Evolutionary conservation across 2,329 filamentous ascomycete species (phyloP).

Genomic region (Venturia oleaginea): DNA sequence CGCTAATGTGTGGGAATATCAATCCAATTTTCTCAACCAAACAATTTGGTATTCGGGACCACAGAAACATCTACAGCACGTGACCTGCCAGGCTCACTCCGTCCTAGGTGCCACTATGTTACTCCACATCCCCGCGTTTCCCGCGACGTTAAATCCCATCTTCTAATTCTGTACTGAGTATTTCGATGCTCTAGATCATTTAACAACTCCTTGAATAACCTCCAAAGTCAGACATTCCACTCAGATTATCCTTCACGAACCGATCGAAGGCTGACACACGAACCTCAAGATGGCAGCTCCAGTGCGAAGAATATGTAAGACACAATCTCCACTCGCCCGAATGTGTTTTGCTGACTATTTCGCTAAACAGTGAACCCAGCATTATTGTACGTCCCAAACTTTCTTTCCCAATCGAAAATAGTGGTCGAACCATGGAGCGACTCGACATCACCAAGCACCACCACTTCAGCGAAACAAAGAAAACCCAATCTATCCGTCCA

Average conservation of each 20-base stretch:
- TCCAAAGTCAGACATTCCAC: neutral
- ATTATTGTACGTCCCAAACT: conserved; percentile 28
- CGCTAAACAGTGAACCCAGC: conserved; percentile 26
- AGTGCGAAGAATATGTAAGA: conserved; percentile 11
- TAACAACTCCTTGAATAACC: too few relatives aligned
- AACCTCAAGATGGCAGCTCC: conserved; percentile 8
- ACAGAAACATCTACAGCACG: too few relatives aligned
- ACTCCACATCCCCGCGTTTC: neutral
- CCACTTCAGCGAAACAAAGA: neutral
- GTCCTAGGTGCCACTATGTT: neutral
- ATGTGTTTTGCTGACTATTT: neutral
- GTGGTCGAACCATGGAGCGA: neutral
- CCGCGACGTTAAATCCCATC: neutral
- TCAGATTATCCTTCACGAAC: neutral
- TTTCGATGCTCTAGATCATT: too few relatives aligned
- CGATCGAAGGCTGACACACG: neutral
- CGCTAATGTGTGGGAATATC: neutral
- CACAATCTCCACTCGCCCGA: neutral
- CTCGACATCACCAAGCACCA: neutral
- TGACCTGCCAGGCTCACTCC: neutral
- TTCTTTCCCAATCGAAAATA: neutral
- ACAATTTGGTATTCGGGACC: too few relatives aligned
- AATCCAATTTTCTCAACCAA: neutral
- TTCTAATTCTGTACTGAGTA: too few relatives aligned
- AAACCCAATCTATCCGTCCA: neutral